Evolutionary conservation across 2,329 filamentous ascomycete species (phyloP), one percentile per base, ranked within the genome.

Genomic region (Fusarium sp.): DNA sequence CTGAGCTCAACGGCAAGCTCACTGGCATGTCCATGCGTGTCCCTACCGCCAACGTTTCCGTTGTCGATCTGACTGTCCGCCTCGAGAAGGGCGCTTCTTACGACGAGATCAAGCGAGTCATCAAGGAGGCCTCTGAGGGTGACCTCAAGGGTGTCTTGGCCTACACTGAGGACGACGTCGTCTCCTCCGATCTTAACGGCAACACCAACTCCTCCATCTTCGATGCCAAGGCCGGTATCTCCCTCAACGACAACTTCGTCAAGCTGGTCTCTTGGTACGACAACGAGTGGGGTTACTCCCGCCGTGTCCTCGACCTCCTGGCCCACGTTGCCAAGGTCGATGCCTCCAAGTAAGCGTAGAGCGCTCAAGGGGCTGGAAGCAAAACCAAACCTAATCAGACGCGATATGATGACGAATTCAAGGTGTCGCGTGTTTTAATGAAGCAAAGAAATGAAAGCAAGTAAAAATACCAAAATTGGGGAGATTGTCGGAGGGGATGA

Each of bases 11-110:
- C 87, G 96, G 96, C 90, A 99, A 99, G 92, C 93, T 98, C 76
- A 99, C 96, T 75, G 96, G 96, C 87, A 98, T 99, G 96, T 89
- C 96, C 80, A 96, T 99, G 92, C 96, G 96, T 92, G 95, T 99
- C 65, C 96, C 96, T 77, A 98, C 96, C 77, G 85, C 93, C 88
- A 98, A 99, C 89, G 96, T 99, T 83, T 99, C 96, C 78, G 96
- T 98, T 83, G 96, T 99, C 80, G 96, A 99, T 86, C 86, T 99
- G 82, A 99, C 96, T 79, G 90, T 86, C 89, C 94, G 95, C 79
- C 88, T 97, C 77, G 93, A 97, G 90, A 98, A 98, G 92, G 85
- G 84, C 78, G 94, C 93, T 79, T 83, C 83, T 75, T 96, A 96
- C 84, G 94, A 97, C 63, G 86, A 97, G 83, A 98, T 99, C 91